Conservation (phyloP, 305 asterid genomes). For the Fraxinus velutina region DNA sequence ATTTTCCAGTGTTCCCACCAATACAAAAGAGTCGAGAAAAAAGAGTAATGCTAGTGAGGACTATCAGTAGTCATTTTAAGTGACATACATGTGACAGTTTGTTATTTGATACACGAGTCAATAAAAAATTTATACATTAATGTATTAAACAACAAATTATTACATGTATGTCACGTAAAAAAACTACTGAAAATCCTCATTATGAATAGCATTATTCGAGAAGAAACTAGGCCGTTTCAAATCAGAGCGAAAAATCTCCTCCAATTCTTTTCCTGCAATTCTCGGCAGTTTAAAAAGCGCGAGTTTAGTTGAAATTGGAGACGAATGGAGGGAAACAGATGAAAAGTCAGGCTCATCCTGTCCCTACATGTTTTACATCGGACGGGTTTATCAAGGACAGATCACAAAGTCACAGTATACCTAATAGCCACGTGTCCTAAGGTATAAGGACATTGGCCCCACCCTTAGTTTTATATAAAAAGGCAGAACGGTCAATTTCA, state of each 20-base stretch:
- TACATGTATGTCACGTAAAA: not conserved
- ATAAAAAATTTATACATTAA: no score
- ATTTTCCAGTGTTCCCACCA: no score
- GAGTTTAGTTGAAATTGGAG: not conserved
- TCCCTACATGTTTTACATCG: not conserved
- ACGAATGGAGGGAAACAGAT: slow-evolving; percentile 5
- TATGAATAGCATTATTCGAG: not conserved
- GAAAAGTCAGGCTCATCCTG: not conserved
- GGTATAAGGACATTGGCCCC: slow-evolving; percentile 36
- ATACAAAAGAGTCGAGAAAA: not conserved
- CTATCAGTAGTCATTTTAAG: not conserved
- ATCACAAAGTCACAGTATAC: slow-evolving; percentile 9
- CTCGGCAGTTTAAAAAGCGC: not conserved
- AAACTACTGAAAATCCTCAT: no score
- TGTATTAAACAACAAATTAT: not conserved
- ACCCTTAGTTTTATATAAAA: slow-evolving; percentile 32
- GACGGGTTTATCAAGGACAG: slow-evolving; percentile 15
- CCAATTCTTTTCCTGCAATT: not conserved
- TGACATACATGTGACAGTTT: no score
- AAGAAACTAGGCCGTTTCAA: not conserved
- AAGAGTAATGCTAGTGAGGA: not conserved
- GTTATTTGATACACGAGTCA: not conserved
- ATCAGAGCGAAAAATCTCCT: not conserved
- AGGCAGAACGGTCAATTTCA: slow-evolving; percentile 14
- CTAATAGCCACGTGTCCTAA: slow-evolving; percentile 25